Conservation (phyloP, 192 early-diverging fungal genomes). For the Nowakowskiella sp. region DNA sequence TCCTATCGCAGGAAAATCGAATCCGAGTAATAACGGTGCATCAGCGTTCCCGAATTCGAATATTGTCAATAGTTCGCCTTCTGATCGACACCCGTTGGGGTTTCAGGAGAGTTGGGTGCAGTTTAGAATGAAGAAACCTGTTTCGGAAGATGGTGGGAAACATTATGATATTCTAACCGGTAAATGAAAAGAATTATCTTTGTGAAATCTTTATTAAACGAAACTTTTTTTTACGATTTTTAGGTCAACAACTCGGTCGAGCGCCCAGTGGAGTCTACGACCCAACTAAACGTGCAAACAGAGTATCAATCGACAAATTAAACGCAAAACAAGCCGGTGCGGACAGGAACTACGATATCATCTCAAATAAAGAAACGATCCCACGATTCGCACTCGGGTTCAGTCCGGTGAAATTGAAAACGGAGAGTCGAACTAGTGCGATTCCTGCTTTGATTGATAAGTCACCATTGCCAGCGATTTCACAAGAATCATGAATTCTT, state of each 20-base stretch:
- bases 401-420: too few relatives aligned
- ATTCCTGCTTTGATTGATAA: too few relatives aligned
- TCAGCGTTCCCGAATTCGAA: too few relatives aligned
- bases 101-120: slow-evolving; percentile 23
- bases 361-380: too few relatives aligned
- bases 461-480: too few relatives aligned
- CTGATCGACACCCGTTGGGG: not conserved
- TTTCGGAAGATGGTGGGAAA: slow-evolving; percentile 18
- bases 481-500: too few relatives aligned
- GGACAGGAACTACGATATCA: slow-evolving; percentile 11
- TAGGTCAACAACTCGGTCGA: slow-evolving; percentile 2
- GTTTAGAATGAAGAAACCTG: slow-evolving; percentile 28
- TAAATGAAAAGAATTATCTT: not conserved
- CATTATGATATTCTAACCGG: slow-evolving; percentile 37
- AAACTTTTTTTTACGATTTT: slow-evolving; percentile 3
- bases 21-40: slow-evolving; percentile 9
- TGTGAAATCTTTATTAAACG: not conserved
- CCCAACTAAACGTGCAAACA: slow-evolving; percentile 12
- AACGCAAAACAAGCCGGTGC: slow-evolving; percentile 16
- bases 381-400: too few relatives aligned
- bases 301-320: slow-evolving; percentile 34
- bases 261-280: slow-evolving; percentile 4
- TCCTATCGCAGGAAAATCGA: slow-evolving; percentile 6
- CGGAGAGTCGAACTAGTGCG: too few relatives aligned
- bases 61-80: too few relatives aligned